Evolutionary conservation across 192 early-diverging fungal genomes (phyloP), one percentile per base, ranked within the genome.

Genomic region (Haplosporangium gracile): DNA sequence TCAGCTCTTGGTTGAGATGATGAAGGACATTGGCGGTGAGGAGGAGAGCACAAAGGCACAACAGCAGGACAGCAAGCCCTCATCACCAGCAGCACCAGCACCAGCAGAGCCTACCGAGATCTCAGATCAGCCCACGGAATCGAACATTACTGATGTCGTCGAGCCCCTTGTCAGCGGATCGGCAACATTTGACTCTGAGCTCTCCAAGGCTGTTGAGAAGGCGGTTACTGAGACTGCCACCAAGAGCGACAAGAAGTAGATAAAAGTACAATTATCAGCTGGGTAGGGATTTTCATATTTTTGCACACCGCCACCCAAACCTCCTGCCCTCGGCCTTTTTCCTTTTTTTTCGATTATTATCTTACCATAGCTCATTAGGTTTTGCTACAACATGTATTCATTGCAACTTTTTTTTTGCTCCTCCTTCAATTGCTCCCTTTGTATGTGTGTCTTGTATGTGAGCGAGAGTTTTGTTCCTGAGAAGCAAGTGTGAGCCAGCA

Each of bases 1-100:
- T 39, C 72, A 79, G 74, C 63, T 85, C 26, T 76, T 85, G 82
- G 82, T 77, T 24, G 77, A 85, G 78, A 85, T 85, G 82, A 85
- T 85, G 82, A 80, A 85, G 75, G 83, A 85, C 53, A 77, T 85
- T 71, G 78, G 83, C 13, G 78, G 83, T 24, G 55, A 79, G 57
- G 82, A 85, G 69, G 82, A 85, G 39, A 78, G 79, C 40, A 22
- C 47, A 22, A 49, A 75, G 65, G 39, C 40, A 68, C 55, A 16
- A 65, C 34, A 8, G n/a, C 76, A 71, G 73, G 77, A 78, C 82
- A 78, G 36, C 72, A 57, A 47, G 42, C 55, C 24, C 39, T 71
- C 76, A 45, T 77, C 76, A 70, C 38, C 72, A 69, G 65, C 40
- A 34, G 26, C 71, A 65, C 11, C 60, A 83, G 42, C 71, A 53